Conservation (phyloP, 768 basidiomycete species). For the Butyriboletus loyo region DNA sequence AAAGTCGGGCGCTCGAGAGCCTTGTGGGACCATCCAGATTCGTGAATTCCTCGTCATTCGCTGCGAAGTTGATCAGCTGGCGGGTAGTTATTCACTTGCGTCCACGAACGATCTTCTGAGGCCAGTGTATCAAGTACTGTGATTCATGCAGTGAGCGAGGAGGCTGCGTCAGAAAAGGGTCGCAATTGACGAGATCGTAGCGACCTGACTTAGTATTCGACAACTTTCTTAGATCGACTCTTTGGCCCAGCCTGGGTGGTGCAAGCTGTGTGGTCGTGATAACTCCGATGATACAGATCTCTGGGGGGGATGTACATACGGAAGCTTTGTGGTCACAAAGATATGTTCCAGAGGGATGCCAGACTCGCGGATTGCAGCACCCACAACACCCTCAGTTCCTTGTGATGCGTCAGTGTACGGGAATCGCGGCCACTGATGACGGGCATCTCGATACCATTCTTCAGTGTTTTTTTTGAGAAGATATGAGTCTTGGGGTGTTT, state of each 20-base stretch:
- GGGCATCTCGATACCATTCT: slow-evolving; percentile 1
- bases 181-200: slow-evolving; percentile 39
- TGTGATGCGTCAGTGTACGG: neutral
- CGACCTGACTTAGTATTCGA: slow-evolving; percentile 41
- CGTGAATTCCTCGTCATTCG: neutral
- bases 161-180: neutral
- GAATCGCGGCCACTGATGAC: neutral
- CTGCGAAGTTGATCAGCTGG: neutral
- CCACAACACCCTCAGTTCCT: slow-evolving; percentile 45
- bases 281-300: neutral
- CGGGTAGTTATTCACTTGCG: neutral
- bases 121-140: slow-evolving; percentile 1
- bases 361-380: slow-evolving; percentile 43
- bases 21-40: neutral
- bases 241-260: slow-evolving; percentile 35
- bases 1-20: neutral
- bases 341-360: slow-evolving; percentile 44
- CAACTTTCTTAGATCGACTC: slow-evolving; percentile 41
- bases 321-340: slow-evolving; percentile 51
- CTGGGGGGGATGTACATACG: slow-evolving; percentile 17
- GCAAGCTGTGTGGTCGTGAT: neutral
- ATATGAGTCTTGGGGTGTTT: neutral
- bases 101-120: slow-evolving; percentile 1
- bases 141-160: neutral
- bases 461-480: too few relatives aligned